Percentiles rank a stretch among this genome's conserved stretches.
phyloP scores from a whole-genome alignment of 108 stramenopile species.

The Pseudonitzschia delicatissima region DNA sequence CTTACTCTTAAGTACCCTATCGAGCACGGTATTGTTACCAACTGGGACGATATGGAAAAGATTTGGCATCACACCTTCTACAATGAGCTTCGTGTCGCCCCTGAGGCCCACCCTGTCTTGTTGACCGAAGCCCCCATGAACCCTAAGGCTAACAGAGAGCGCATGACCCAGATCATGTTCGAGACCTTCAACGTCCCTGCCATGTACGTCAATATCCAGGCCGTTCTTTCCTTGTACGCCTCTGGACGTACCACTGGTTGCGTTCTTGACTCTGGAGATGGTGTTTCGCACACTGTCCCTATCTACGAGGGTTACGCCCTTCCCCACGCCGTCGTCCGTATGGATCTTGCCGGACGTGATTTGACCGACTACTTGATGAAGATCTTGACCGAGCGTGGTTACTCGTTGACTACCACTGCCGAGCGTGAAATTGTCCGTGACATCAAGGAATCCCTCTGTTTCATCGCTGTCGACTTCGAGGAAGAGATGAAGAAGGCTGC shows the following conservation, averaged over 20 bases:
- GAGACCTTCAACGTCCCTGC: slow-evolving; percentile 99
- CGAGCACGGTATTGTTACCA: slow-evolving; percentile 97
- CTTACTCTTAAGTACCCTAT: slow-evolving; percentile 99
- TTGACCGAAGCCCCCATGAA: slow-evolving; percentile 99
- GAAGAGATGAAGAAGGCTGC: slow-evolving; percentile 91
- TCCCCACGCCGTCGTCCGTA: slow-evolving; percentile 90
- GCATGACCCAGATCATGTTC: slow-evolving; percentile 99
- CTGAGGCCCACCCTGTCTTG: slow-evolving; percentile 98
- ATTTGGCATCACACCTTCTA: slow-evolving; percentile 98
- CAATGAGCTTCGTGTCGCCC: slow-evolving; percentile 93
- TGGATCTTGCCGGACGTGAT: slow-evolving; percentile 92
- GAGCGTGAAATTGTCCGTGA: slow-evolving; percentile 91
- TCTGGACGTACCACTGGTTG: slow-evolving; percentile 95
- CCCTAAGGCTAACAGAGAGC: slow-evolving; percentile 99
- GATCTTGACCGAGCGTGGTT: slow-evolving; percentile 90
- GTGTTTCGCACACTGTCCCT: slow-evolving; percentile 94
- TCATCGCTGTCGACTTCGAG: slow-evolving; percentile 88
- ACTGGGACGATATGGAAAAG: slow-evolving; percentile 98
- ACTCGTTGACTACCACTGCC: slow-evolving; percentile 86
- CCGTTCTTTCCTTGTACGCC: slow-evolving; percentile 94
- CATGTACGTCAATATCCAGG: slow-evolving; percentile 99
- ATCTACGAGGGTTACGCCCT: slow-evolving; percentile 96
- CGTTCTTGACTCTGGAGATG: slow-evolving; percentile 93
- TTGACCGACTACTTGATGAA: slow-evolving; percentile 95
- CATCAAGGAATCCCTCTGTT: slow-evolving; percentile 88